These are phyloP conservation scores for Amaranthus hypochondriacus DNA, from an alignment of 148 eudicot species.

Conservation along the genomic window DNA sequence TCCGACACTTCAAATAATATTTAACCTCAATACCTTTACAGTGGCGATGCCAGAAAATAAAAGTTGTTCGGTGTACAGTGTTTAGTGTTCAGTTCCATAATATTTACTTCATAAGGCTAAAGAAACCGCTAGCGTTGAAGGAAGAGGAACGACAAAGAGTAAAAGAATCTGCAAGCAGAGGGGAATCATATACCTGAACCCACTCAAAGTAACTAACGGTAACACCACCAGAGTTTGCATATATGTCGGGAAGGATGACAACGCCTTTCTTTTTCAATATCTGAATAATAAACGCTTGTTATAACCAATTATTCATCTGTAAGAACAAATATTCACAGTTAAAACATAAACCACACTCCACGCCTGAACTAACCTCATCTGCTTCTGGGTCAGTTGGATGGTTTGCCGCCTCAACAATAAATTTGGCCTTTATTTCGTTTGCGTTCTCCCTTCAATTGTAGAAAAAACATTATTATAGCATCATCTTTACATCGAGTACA, in stretches of 20 bases:
- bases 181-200: constrained; percentile 73
- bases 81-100: background rate
- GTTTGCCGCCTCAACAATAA: constrained; percentile 92
- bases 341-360: background rate
- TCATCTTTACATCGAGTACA: too few relatives aligned
- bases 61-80: too few relatives aligned
- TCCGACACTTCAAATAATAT: too few relatives aligned
- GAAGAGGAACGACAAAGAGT: too few relatives aligned
- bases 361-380: constrained; percentile 64
- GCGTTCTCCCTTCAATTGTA: constrained; percentile 63
- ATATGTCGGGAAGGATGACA: constrained; percentile 88
- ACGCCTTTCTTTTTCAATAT: constrained; percentile 87
- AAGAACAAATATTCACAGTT: background rate
- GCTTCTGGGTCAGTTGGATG: constrained; percentile 99
- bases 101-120: too few relatives aligned
- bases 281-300: constrained; percentile 35
- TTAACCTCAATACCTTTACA: too few relatives aligned
- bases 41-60: too few relatives aligned
- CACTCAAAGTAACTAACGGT: constrained; percentile 99
- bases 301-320: constrained; percentile 3
- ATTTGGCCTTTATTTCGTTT: constrained; percentile 83
- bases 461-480: too few relatives aligned
- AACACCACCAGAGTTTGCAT: constrained; percentile 94
- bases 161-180: background rate
- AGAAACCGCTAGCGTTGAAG: too few relatives aligned